phyloP scores from a whole-genome alignment of 768 basidiomycete species.

The Russula ochroleuca region DNA sequence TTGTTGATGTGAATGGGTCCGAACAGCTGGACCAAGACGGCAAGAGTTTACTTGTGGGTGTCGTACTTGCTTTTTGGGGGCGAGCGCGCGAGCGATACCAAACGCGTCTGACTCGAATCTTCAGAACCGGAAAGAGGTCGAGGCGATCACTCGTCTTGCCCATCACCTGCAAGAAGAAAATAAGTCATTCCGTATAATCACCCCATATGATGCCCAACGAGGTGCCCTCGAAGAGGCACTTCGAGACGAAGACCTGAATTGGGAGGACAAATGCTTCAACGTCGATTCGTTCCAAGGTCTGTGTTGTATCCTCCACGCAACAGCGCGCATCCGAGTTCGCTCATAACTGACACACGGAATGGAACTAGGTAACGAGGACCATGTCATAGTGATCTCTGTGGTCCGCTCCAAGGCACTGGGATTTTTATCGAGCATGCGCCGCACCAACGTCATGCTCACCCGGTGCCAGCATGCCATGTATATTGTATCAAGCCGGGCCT shows the following conservation, averaged over 20 bases:
- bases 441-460: constrained; percentile 89
- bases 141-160: constrained; percentile 55
- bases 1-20: constrained; percentile 51
- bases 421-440: constrained; percentile 58
- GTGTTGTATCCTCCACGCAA: constrained; percentile 1
- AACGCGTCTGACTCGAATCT: background rate
- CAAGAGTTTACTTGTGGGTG: constrained; percentile 13
- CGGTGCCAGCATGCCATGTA: constrained; percentile 77
- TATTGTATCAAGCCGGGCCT: constrained; percentile 58
- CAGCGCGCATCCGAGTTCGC: background rate
- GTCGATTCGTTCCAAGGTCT: constrained; percentile 79
- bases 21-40: constrained; percentile 32
- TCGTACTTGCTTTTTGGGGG: background rate
- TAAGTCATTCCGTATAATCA: constrained; percentile 61
- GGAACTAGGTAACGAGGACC: constrained; percentile 71
- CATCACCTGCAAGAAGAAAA: constrained; percentile 47
- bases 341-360: background rate
- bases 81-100: background rate
- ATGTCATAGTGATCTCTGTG: constrained; percentile 68
- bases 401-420: constrained; percentile 62
- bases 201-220: constrained; percentile 77
- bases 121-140: constrained; percentile 59
- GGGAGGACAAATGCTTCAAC: constrained; percentile 70
- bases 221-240: constrained; percentile 53
- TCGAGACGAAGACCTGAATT: constrained; percentile 46